These are phyloP conservation scores for Clarireedia monteithiana DNA, from an alignment of 2,329 filamentous ascomycete species.

Conservation along the genomic window DNA sequence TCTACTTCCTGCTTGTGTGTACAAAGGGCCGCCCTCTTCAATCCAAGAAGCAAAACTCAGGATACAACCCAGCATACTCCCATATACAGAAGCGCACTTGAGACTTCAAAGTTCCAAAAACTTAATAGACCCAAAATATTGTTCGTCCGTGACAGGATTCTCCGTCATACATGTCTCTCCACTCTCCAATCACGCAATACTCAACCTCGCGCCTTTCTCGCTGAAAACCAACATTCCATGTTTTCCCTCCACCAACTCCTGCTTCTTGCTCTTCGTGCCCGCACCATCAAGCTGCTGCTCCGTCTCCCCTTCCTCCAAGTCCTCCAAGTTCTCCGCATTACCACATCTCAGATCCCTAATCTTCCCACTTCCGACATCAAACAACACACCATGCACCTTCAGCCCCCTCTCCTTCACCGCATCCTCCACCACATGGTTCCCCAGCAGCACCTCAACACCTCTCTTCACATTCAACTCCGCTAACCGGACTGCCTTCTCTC, in stretches of 20 bases:
- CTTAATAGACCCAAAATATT: conserved; percentile 1
- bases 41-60: too few species aligned
- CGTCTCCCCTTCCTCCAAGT: not conserved
- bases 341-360: conserved; percentile 43
- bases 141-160: conserved; percentile 18
- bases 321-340: conserved; percentile 15
- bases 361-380: conserved; percentile 49
- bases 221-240: conserved; percentile 45
- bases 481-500: conserved; percentile 50
- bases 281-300: conserved; percentile 31
- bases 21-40: too few species aligned
- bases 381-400: conserved; percentile 70
- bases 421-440: conserved; percentile 61
- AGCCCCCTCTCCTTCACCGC: conserved; percentile 64
- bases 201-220: conserved; percentile 34
- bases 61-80: too few species aligned
- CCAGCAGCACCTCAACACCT: conserved; percentile 59
- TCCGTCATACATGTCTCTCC: not conserved
- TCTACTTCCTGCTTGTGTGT: too few species aligned
- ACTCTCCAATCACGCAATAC: not conserved
- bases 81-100: too few species aligned
- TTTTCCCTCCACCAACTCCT: conserved; percentile 31
- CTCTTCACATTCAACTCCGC: conserved; percentile 70
- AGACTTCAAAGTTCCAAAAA: too few species aligned
- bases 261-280: not conserved